Percentiles rank a stretch among this genome's conserved stretches.
phyloP scores from a whole-genome alignment of 495 filamentous ascomycete species.

The Penicillium pulvis region DNA sequence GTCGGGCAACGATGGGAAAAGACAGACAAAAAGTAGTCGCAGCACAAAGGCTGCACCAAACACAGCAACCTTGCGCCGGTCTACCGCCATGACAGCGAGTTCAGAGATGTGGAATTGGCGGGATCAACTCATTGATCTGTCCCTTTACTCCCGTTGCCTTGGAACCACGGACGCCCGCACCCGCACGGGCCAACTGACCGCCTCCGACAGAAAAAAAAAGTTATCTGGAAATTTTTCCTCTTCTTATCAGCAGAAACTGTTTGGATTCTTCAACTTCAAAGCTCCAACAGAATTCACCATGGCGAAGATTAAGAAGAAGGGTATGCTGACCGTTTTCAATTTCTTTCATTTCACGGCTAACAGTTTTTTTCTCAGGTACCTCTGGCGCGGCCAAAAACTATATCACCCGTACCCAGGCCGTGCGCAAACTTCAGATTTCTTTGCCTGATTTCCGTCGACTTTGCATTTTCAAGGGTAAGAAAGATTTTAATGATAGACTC shows the following conservation, averaged over 20 bases:
- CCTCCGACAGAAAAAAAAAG: slow-evolving; percentile 39
- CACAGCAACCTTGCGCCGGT: slow-evolving; percentile 73
- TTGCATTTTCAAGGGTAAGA: slow-evolving; percentile 92
- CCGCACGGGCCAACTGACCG: slow-evolving; percentile 40
- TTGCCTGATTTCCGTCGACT: slow-evolving; percentile 95
- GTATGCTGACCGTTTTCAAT: slow-evolving; percentile 35
- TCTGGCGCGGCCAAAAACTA: slow-evolving; percentile 97
- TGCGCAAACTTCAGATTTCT: slow-evolving; percentile 95
- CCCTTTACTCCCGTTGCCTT: slow-evolving; percentile 26
- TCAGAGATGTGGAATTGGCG: slow-evolving; percentile 13
- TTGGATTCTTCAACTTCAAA: slow-evolving; percentile 12
- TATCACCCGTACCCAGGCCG: slow-evolving; percentile 93
- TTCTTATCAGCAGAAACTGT: slow-evolving; percentile 32
- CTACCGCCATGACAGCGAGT: slow-evolving; percentile 56
- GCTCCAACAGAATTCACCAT: slow-evolving; percentile 48
- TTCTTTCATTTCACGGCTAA: slow-evolving; percentile 23
- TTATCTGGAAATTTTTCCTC: slow-evolving; percentile 43
- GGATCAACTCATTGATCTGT: slow-evolving; percentile 14
- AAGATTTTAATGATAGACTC: not conserved
- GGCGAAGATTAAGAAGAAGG: slow-evolving; percentile 93
- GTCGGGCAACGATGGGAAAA: slow-evolving; percentile 83
- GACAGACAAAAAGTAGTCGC: slow-evolving; percentile 75
- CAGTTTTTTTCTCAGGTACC: slow-evolving; percentile 55
- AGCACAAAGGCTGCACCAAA: slow-evolving; percentile 76
- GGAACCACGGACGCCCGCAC: slow-evolving; percentile 34